Percentiles rank a stretch among this genome's conserved stretches.
phyloP scores from a whole-genome alignment of 129 eudicot genomes.

The Tagetes erecta region DNA sequence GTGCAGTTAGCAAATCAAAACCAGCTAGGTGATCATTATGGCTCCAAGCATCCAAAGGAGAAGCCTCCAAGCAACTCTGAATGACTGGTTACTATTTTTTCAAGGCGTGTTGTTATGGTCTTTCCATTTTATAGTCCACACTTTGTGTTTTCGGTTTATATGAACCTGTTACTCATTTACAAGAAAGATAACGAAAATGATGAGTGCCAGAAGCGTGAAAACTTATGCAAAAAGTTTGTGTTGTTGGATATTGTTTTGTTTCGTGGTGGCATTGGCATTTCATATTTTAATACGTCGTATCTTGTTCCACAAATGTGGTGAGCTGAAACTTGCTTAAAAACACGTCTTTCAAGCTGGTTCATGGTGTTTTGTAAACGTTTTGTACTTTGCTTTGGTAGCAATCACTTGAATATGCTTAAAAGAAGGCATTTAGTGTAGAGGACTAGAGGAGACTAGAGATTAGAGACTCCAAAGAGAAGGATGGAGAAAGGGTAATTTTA shows the following conservation, averaged over 20 bases:
- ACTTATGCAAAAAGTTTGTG: constrained; percentile 14
- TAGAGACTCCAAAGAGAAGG: too few species aligned
- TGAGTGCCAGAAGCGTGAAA: constrained; percentile 15
- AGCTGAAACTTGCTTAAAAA: neutral
- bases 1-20: constrained; percentile 83
- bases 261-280: neutral
- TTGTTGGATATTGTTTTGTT: neutral
- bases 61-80: constrained; percentile 84
- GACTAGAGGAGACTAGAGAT: too few species aligned
- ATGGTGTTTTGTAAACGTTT: neutral
- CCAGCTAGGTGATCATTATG: constrained; percentile 84
- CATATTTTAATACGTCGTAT: neutral
- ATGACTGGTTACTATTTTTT: constrained; percentile 26
- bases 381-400: neutral
- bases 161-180: constrained; percentile 6
- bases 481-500: too few species aligned
- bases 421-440: neutral
- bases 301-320: neutral
- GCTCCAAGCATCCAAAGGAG: constrained; percentile 91
- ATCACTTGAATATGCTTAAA: neutral
- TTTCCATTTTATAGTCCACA: neutral
- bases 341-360: neutral
- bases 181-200: constrained; percentile 9
- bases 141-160: constrained; percentile 11
- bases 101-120: neutral